Evolutionary conservation across 805 yeast species (phyloP), one percentile per base, ranked within the genome.

Genomic region (Wickerhamiella allomyrinae): DNA sequence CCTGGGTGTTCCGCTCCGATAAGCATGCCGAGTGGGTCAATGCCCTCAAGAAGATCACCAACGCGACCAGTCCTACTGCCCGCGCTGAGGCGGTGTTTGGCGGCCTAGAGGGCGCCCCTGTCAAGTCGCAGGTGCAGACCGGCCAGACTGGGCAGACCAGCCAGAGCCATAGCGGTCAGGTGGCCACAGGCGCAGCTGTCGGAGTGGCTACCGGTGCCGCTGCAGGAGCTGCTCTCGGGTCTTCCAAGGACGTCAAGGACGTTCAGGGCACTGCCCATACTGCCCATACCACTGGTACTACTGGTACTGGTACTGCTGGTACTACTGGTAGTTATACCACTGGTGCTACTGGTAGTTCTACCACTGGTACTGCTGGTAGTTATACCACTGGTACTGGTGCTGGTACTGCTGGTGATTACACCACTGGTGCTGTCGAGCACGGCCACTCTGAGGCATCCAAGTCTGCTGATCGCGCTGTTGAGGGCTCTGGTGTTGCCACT

Each of bases 1-100:
- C 85, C 54, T 85, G 91, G 84, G 91, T 87, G n/a, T 87, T 89
- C 66, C 71, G 94, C 49, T 79, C 93, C n/a, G 91, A 82, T 54
- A 73, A 80, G 39, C 81, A 80, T 53, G 80, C 34, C 58, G 70
- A 68, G 31, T 89, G 98, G 98, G 83, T 73, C 60, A 73, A 73
- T 49, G 94, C 82, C 55, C 68, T 89, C 50, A 76, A 77, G 57
- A 67, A 66, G 37, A 66, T 86, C 51, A 79, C 91, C 2, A 61
- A 69, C 13, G 66, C 80, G 45, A 66, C 77, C 17, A 71, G 72
- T n/a, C 76, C 84, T 2, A 62, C 69, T 21, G 53, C 40, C 11
- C 46, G 58, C 22, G 41, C 43, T 13, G 35, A 20, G 11, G 43
- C 47, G n/a, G 35, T 41, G 11, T 44, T 44, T 15, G 45, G 45